A percentile compares a stretch with the other conserved stretches of the same genome.
phyloP scores from a whole-genome alignment of 31 red algal genomes.

The Endocladia muricata region DNA sequence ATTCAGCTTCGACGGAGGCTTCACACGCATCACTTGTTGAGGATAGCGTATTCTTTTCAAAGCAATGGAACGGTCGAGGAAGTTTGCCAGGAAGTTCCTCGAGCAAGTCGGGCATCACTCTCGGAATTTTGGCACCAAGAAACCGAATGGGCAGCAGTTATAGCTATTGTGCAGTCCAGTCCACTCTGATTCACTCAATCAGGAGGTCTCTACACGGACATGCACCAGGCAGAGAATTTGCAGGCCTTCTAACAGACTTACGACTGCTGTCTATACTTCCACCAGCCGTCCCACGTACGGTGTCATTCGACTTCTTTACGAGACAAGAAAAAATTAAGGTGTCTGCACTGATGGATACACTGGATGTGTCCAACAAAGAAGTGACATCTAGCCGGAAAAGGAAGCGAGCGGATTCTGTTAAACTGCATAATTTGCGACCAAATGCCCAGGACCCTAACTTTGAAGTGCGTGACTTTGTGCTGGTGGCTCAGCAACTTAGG shows the following conservation, averaged over 20 bases:
- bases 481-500: not conserved
- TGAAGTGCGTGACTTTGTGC: constrained; percentile 2
- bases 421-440: not conserved
- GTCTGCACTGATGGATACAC: not conserved
- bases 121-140: constrained; percentile 17
- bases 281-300: not conserved
- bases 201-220: not conserved
- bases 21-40: constrained; percentile 10
- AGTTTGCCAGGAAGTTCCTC: constrained; percentile 18
- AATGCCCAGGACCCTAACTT: not conserved
- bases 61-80: constrained; percentile 32
- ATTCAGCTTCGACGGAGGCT: not conserved
- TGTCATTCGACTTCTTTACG: not conserved
- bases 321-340: not conserved
- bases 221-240: constrained; percentile 8
- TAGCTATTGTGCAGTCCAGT: constrained; percentile 7
- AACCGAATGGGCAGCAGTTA: constrained; percentile 21
- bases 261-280: constrained; percentile 9
- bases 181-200: constrained; percentile 21
- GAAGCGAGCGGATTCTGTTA: not conserved
- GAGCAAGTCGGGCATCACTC: not conserved
- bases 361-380: constrained; percentile 5
- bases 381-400: not conserved
- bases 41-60: constrained; percentile 6
- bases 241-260: constrained; percentile 2